These are phyloP conservation scores for Xerocomellus dryophilus DNA, from an alignment of 768 basidiomycete genomes.

Conservation along the genomic window DNA sequence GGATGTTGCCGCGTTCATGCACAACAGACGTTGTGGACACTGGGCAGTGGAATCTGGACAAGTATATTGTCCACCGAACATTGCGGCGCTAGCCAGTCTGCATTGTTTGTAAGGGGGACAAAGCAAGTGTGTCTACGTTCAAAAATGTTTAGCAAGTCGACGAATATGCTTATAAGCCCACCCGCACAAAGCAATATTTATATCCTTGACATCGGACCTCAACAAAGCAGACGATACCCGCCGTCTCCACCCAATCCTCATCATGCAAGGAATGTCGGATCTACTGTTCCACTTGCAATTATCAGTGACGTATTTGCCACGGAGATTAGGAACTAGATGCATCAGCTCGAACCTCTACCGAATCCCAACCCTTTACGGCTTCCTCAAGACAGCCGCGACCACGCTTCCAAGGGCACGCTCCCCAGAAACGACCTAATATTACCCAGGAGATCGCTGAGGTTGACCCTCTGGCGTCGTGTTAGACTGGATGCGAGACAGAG, in stretches of 20 bases:
- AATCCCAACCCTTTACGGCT: neutral
- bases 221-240: slow-evolving; percentile 17
- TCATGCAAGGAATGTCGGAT: neutral
- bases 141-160: neutral
- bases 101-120: slow-evolving; percentile 11
- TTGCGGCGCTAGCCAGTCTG: neutral
- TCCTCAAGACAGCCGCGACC: neutral
- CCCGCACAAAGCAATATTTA: slow-evolving; percentile 11
- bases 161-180: neutral
- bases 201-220: slow-evolving; percentile 12
- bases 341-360: neutral
- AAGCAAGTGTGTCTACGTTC: neutral
- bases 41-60: neutral
- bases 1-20: too few species aligned
- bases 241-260: neutral
- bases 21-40: neutral
- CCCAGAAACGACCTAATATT: neutral
- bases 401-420: neutral
- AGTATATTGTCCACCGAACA: neutral
- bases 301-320: neutral
- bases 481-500: neutral
- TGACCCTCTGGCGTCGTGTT: neutral
- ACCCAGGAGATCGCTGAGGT: neutral
- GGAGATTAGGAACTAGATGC: neutral
- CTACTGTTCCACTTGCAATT: neutral